Base-by-base conservation (phyloP, 345 rosid genomes). In the Nephelium lappaceum region DNA sequence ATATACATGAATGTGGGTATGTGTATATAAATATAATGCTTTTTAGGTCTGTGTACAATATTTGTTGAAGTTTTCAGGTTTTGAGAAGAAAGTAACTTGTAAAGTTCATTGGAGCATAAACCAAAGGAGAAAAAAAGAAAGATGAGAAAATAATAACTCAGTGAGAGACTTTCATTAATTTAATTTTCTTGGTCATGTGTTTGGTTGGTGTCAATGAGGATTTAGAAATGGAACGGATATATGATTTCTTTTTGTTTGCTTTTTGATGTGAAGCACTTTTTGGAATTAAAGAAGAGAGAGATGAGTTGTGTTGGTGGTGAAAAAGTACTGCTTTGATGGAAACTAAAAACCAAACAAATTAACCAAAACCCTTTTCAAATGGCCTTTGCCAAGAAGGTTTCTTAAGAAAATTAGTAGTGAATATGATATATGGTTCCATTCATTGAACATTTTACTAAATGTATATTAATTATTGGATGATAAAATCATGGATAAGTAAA, bases 211-310 rank as follows among this genome's bases (percentile, higher is more conserved):
- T 9, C 19, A 3, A 41, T 36, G 15, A 5, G 19, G 15, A 31
- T 10, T 6, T 36, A 18, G 19, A 23, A 69, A 23, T 21, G 39
- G 47, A 45, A 69, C 9, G 57, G 8, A 53, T 39, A 39, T 7
- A 38, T 27, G 69, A 65, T 43, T 43, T 69, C 55, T 43, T 69
- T 69, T 69, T 23, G 25, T 69, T 51, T n/a, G 15, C 19, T 51
- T 51, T 49, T 49, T 51, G 16, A 53, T 53, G n/a, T 53, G 11
- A 8, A 53, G 58, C 58, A 16, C 58, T 10, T 68, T 79, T 14
- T 23, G 3, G 16, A 39, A 69, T 55, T 14, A 43, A 69, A 68
- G 11, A 12, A 19, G 36, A 27, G 39, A 8, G 2, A 65, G 4
- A 9, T 14, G 23, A 69, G 39, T 12, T 51, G 16, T 51, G 62